Percentiles rank a stretch among this genome's conserved stretches.
Evolutionary conservation across 192 early-diverging fungal genomes (phyloP).

Genomic region (Gigaspora rosea): DNA sequence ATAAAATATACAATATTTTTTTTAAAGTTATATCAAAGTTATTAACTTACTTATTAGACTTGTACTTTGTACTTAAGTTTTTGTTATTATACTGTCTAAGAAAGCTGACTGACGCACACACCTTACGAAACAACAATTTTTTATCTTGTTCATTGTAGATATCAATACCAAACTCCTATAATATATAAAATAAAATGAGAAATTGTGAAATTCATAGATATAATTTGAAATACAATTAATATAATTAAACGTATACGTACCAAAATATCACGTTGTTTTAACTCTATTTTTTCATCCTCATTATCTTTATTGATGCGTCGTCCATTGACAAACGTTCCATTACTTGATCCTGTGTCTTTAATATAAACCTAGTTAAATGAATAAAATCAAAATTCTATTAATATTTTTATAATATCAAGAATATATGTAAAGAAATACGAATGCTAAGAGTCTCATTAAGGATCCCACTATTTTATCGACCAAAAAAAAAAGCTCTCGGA

Average conservation of each 20-base stretch:
- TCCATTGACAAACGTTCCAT: constrained; percentile 83
- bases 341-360: constrained; percentile 74
- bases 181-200: neutral
- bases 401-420: neutral
- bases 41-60: neutral
- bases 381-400: neutral
- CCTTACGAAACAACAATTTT: constrained; percentile 18
- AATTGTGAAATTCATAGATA: neutral
- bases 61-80: neutral
- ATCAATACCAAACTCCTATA: constrained; percentile 33
- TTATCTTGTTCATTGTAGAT: constrained; percentile 17
- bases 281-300: neutral
- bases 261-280: neutral
- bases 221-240: neutral
- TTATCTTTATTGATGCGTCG: constrained; percentile 55
- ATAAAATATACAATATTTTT: no score
- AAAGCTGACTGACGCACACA: neutral
- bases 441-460: neutral
- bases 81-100: neutral
- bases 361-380: constrained; percentile 58
- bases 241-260: neutral
- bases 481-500: neutral
- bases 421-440: neutral
- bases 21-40: neutral
- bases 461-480: neutral